Evolutionary conservation across 805 yeast species (phyloP), one percentile per base, ranked within the genome.

Genomic region (Lipomyces yamadae): DNA sequence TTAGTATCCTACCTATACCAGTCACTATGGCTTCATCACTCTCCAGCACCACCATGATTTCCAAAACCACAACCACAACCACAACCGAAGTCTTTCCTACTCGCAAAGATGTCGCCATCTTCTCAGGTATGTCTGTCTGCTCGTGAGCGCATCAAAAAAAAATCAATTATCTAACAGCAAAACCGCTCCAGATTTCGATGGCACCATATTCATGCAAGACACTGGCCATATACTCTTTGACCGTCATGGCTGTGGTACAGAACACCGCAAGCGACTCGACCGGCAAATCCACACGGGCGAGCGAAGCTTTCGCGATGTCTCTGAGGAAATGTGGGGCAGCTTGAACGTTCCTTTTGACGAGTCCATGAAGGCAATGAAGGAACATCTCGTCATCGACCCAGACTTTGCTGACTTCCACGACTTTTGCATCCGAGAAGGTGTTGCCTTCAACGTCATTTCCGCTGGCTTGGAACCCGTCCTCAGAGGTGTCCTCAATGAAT

Each of bases 161-260:
- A 24, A 24, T 24, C 24, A 24, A 24, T 24, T 24, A 24, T 24
- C 24, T 6, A 29, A 52, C 15, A 34, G 65, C 74, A 48, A 73
- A 72, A 32, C 71, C 72, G 48, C 72, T 64, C 72, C 79, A 60
- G 83, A 80, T 74, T 80, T 80, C 70, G 83, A 80, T 72, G 83
- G 83, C 57, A 80, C 83, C 56, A 80, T 80, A 60, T 81, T 81
- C 72, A 74, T 77, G 61, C 83, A 80, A 71, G 83, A 80, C 66
- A 80, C 83, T 24, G 83, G 83, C 62, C 83, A 80, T 63, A 77
- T 80, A n/a, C 74, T 80, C 64, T 80, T 80, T 64, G 83, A 80
- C 73, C 70, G 75, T 63, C 78, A 74, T 65, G 83, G 83, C 61
- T 79, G 82, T 60, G 83, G 83, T 18, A 65, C 74, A 13, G 79